Evolutionary conservation across 1,139 yeast species (phyloP).

Genomic region (Spencermartinsiella ligniputridi): DNA sequence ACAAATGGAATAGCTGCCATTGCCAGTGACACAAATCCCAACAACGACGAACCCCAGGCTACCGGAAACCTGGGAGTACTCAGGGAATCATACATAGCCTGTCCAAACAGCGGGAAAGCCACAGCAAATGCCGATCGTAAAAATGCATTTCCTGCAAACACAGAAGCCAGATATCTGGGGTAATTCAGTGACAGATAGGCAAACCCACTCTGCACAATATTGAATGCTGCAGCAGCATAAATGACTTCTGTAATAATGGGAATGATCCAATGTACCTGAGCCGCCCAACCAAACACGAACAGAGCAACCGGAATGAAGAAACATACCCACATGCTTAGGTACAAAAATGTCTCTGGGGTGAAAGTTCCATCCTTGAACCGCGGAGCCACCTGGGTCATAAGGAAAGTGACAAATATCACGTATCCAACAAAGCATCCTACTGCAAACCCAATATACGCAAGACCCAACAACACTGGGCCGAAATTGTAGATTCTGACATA

Average conservation of each 20-base stretch:
- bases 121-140: slow-evolving; percentile 52
- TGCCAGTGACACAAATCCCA: slow-evolving; percentile 40
- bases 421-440: slow-evolving; percentile 12
- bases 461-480: slow-evolving; percentile 11
- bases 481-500: slow-evolving; percentile 13
- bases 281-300: slow-evolving; percentile 32
- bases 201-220: slow-evolving; percentile 48
- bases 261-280: slow-evolving; percentile 24
- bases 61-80: slow-evolving; percentile 31
- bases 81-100: slow-evolving; percentile 43
- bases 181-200: slow-evolving; percentile 66
- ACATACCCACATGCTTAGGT: slow-evolving; percentile 38
- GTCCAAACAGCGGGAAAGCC: slow-evolving; percentile 57
- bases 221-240: slow-evolving; percentile 23
- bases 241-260: slow-evolving; percentile 3
- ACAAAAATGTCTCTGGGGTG: slow-evolving; percentile 9
- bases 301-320: slow-evolving; percentile 54
- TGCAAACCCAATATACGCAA: slow-evolving; percentile 12
- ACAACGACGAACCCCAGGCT: slow-evolving; percentile 49
- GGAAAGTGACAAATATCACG: not conserved
- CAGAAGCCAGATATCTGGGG: slow-evolving; percentile 64
- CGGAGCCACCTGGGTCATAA: not conserved
- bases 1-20: slow-evolving; percentile 31
- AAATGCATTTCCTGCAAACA: slow-evolving; percentile 51
- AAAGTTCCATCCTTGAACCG: slow-evolving; percentile 1